Percentiles rank a stretch among this genome's conserved stretches.
phyloP scores from a whole-genome alignment of 108 stramenopile genomes.

The Aureococcus anophagefferens region DNA sequence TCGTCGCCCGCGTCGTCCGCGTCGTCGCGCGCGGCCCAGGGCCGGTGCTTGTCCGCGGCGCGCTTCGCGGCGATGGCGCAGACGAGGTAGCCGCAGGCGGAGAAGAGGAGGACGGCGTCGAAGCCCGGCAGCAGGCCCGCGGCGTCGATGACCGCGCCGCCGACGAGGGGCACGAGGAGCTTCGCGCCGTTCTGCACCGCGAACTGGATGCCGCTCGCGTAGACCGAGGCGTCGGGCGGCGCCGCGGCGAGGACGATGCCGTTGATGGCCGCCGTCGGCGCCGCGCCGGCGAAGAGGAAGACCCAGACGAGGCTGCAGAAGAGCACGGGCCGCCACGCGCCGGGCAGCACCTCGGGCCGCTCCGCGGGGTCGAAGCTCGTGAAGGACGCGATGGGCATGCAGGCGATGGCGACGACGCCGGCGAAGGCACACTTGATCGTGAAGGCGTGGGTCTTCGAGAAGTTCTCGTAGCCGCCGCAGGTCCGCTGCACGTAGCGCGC shows the following conservation, averaged over 20 bases:
- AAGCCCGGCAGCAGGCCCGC: constrained; percentile 9
- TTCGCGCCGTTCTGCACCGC: constrained; percentile 5
- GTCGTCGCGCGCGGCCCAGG: too few relatives aligned
- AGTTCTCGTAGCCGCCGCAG: neutral
- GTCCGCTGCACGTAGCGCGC: neutral
- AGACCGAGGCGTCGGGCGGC: neutral
- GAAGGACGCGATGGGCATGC: neutral
- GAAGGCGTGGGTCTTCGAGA: neutral
- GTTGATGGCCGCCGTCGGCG: constrained; percentile 6
- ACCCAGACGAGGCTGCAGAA: neutral
- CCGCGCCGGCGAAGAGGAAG: neutral
- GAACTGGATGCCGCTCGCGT: constrained; percentile 14
- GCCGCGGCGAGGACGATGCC: constrained; percentile 5
- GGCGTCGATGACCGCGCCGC: constrained; percentile 3
- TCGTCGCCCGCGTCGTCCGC: too few relatives aligned
- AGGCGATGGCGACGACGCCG: neutral
- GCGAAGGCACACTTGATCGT: neutral
- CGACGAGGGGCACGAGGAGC: constrained; percentile 9
- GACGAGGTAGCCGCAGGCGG: neutral
- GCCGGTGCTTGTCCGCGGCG: too few relatives aligned
- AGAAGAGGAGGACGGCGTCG: neutral
- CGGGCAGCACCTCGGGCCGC: too few relatives aligned
- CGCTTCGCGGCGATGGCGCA: neutral
- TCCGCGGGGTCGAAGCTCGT: too few relatives aligned
- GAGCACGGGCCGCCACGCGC: neutral